These are phyloP conservation scores for Wickerhamiella dianesei DNA, from an alignment of 805 yeast genomes.

Conservation along the genomic window DNA sequence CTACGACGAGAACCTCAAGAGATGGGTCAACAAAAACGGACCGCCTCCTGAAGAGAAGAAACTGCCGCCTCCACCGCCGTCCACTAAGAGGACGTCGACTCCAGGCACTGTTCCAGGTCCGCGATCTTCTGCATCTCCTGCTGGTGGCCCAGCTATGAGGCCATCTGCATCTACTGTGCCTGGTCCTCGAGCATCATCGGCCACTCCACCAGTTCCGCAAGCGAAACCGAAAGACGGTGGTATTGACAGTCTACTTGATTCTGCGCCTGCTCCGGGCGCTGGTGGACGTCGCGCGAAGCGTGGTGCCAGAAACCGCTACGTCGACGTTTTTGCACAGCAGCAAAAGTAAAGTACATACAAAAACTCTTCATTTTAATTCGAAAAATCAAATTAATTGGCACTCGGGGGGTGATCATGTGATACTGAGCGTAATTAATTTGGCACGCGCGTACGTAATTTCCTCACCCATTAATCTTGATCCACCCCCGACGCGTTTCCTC, in stretches of 20 bases:
- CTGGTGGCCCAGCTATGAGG: conserved; percentile 2
- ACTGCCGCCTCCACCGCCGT: conserved; percentile 64
- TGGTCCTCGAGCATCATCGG: conserved; percentile 14
- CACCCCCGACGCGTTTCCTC: too few species aligned
- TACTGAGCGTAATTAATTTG: too few species aligned
- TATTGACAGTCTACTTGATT: conserved; percentile 34
- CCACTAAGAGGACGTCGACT: neutral
- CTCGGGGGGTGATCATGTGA: too few species aligned
- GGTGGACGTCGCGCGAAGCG: conserved; percentile 32
- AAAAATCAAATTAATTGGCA: too few species aligned
- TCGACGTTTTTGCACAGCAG: conserved; percentile 42
- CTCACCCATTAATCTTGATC: too few species aligned
- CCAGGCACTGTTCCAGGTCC: conserved; percentile 1
- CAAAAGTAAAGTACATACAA: neutral
- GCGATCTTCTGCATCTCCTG: conserved; percentile 8
- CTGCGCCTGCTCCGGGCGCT: conserved; percentile 22
- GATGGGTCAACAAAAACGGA: conserved; percentile 76
- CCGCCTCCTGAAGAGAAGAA: conserved; percentile 23
- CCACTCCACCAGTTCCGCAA: conserved; percentile 16
- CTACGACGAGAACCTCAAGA: conserved; percentile 68
- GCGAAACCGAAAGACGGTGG: conserved; percentile 25
- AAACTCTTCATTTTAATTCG: neutral
- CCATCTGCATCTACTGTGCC: conserved; percentile 9
- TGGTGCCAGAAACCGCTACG: conserved; percentile 46
- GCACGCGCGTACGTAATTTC: too few species aligned